Evolutionary conservation across 2,329 filamentous ascomycete genomes (phyloP), one percentile per base, ranked within the genome.

Genomic region (Fonsecaea pedrosoi): DNA sequence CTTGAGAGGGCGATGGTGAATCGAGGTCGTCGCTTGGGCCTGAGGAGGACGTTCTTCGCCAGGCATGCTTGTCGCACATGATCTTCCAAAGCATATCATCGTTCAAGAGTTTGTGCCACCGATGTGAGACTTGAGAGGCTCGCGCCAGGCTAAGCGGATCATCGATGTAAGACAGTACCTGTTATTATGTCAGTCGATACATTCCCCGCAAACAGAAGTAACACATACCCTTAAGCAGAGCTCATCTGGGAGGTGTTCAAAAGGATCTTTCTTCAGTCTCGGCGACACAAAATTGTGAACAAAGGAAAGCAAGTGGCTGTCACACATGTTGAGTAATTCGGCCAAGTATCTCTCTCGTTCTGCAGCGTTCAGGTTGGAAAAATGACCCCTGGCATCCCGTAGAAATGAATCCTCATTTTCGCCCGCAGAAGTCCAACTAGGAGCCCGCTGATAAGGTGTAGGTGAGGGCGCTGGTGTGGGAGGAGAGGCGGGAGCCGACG

Each of bases 21-120:
- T 79, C 78, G 45, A 77, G 69, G 56, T 76, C 74, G 34, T 79
- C 77, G 32, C 69, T 74, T 50, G 77, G 76, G 42, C 80, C 81
- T 5, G 35, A 35, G 55, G 84, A 78, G 79, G 84, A 84, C 59
- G 85, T 77, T 60, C 83, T 79, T 57, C 86, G 88, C 78, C 97
- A 99, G 69, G 95, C 93, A 78, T 97, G 94, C 80, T 97, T 97
- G 71, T 96, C 92, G 77, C 94, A 98, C 21, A 99, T 85, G 69
- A 95, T 92, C 82, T 97, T 97, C 95, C 95, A 99, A 0, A 95
- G 96, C 80, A 97, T 94, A 78, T 99, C 95, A 78, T 99, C 95
- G 76, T 91, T 94, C 58, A 99, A 85, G 7, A 99, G 85, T 78
- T 97, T 94, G 70, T 92, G 87, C 95, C 95, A 99, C 77, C 94